Base-by-base conservation (phyloP, 176 grass and related monocot species). In the Olyra latifolia region DNA sequence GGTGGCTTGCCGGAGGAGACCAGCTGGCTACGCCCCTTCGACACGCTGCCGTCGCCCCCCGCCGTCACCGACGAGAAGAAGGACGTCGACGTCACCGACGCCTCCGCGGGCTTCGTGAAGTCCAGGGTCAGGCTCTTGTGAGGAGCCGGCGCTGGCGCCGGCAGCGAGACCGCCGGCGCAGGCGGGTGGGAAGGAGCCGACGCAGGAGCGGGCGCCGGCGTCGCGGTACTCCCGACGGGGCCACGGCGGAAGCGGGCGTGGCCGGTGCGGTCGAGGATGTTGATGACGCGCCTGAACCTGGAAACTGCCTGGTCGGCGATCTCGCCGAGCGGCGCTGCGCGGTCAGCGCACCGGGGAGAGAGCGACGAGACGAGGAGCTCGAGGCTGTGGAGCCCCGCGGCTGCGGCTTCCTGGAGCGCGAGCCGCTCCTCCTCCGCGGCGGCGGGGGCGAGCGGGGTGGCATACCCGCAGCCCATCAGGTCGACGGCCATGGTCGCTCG, bases 211-310 rank as follows among this genome's bases (percentile, higher is more conserved):
- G 60, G n/a, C 1, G 80, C 25, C 55, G 10, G 32, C 65, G 22
- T 6, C 5, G 30, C 4, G 7, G 79, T 15, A 14, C 4, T 39
- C 7, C 20, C 72, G 57, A 63, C 55, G 4, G 89, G 93, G 1
- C 86, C 92, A 6, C 92, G 95, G 42, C 95, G 82, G 90, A 98
- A 98, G 13, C 95, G 92, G 1, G 95, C 95, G 29, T 98, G 95
- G 3, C 95, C 95, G 8, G 92, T 91, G 62, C 95, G 95, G 82
- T 98, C 92, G 20, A 98, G 90, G 16, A 94, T 88, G 40, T 80
- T 87, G 64, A 98, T 95, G 28, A 95, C 95, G 77, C 83, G 91
- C 27, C 88, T 83, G 59, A 93, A 92, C 61, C 85, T 82, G 25
- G 86, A 83, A 3, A 98, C 88, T 1, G 88, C 87, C 77, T 89